These are phyloP conservation scores for Rhizopus microsporus DNA, from an alignment of 371 early-diverging fungal species.

Conservation along the genomic window DNA sequence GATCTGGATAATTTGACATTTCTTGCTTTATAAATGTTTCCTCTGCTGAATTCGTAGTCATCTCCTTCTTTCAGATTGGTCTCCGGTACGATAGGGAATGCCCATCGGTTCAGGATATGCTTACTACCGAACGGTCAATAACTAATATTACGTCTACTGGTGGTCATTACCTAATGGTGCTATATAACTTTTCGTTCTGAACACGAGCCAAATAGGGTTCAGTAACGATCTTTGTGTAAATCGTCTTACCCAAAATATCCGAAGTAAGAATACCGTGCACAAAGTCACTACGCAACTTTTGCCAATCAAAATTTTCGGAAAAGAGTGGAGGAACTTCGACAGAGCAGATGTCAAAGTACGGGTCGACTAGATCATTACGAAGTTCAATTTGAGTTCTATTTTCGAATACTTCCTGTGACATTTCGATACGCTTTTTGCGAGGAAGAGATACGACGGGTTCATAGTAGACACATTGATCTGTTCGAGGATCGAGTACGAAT, in stretches of 20 bases:
- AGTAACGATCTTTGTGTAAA: constrained; percentile 78
- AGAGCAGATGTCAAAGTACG: constrained; percentile 91
- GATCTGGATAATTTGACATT: constrained; percentile 78
- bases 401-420: constrained; percentile 67
- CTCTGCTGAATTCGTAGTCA: constrained; percentile 72
- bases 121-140: constrained; percentile 47
- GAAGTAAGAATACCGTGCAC: constrained; percentile 90
- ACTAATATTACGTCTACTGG: neutral
- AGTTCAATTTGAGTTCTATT: constrained; percentile 73
- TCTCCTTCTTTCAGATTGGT: constrained; percentile 70
- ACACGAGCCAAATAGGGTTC: constrained; percentile 88
- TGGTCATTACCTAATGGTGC: constrained; percentile 63
- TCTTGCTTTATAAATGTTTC: constrained; percentile 83
- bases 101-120: constrained; percentile 90
- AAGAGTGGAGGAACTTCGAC: constrained; percentile 92
- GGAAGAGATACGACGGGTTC: constrained; percentile 75
- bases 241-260: constrained; percentile 86
- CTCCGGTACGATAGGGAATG: constrained; percentile 93
- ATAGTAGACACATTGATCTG: constrained; percentile 81
- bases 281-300: constrained; percentile 87
- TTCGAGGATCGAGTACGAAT: constrained; percentile 78
- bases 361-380: constrained; percentile 91
- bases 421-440: constrained; percentile 55
- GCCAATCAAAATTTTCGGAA: constrained; percentile 97
- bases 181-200: constrained; percentile 81